phyloP scores from a whole-genome alignment of 2,329 filamentous ascomycete species.

The Nannizzia gypsea region DNA sequence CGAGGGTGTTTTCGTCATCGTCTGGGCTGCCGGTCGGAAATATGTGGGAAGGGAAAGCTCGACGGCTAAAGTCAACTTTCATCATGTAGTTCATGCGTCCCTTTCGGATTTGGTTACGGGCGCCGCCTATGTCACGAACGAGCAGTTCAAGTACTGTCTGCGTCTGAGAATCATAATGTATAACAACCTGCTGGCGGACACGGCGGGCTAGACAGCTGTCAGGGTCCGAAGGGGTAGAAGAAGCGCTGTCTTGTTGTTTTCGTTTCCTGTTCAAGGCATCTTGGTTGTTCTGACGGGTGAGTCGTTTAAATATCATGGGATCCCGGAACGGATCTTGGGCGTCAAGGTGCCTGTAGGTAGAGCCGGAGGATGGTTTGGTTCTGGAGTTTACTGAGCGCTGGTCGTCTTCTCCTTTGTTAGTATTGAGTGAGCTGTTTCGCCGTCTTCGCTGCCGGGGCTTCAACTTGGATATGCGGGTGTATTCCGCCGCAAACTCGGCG shows the following conservation, averaged over 20 bases:
- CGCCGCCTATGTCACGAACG: conserved; percentile 68
- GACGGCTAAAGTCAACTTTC: conserved; percentile 14
- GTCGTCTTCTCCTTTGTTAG: conserved; percentile 26
- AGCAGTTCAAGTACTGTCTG: conserved; percentile 72
- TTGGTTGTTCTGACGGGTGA: conserved; percentile 8
- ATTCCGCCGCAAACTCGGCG: conserved; percentile 34
- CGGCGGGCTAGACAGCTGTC: conserved; percentile 43
- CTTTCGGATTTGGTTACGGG: conserved; percentile 73
- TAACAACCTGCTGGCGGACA: conserved; percentile 63
- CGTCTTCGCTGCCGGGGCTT: conserved; percentile 23
- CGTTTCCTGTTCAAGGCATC: conserved; percentile 24
- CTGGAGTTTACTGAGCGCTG: not conserved
- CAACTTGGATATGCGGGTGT: conserved; percentile 23
- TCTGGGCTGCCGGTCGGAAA: not conserved
- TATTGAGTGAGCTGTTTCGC: conserved; percentile 34
- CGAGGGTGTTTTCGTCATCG: not conserved
- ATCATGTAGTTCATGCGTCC: conserved; percentile 50
- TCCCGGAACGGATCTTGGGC: conserved; percentile 4
- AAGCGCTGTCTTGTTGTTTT: conserved; percentile 12
- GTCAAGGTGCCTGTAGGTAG: not conserved
- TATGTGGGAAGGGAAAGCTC: conserved; percentile 9
- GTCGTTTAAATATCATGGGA: conserved; percentile 8
- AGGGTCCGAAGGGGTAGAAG: not conserved
- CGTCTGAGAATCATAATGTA: conserved; percentile 85
- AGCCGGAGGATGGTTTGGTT: not conserved